phyloP scores from a whole-genome alignment of 495 filamentous ascomycete genomes.

The Talaromyces wortmannii region DNA sequence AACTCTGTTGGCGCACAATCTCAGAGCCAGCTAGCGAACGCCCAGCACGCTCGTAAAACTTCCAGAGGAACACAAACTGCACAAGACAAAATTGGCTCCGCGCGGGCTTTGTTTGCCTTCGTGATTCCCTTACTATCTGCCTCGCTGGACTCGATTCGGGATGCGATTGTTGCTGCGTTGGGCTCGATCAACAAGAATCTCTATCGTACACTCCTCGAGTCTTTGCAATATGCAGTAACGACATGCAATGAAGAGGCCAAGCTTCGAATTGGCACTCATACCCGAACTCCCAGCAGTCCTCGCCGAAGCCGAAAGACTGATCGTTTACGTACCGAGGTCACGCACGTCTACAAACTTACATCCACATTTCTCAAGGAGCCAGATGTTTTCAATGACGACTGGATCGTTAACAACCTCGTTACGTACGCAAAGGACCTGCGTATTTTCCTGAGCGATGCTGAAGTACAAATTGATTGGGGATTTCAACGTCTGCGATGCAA shows the following conservation, averaged over 20 bases:
- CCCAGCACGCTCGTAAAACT: constrained; percentile 77
- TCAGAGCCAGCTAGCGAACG: constrained; percentile 47
- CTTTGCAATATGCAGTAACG: constrained; percentile 74
- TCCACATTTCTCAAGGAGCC: constrained; percentile 80
- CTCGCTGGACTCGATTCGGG: constrained; percentile 67
- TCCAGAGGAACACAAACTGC: constrained; percentile 66
- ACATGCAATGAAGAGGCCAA: constrained; percentile 85
- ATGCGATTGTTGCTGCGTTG: constrained; percentile 86
- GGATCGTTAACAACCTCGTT: constrained; percentile 84
- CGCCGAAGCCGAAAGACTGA: constrained; percentile 75
- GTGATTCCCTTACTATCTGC: constrained; percentile 81
- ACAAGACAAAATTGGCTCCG: constrained; percentile 80
- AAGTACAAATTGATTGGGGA: constrained; percentile 94
- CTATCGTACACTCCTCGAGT: constrained; percentile 88
- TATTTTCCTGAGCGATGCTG: constrained; percentile 85
- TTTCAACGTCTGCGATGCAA: constrained; percentile 88
- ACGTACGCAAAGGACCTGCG: constrained; percentile 88
- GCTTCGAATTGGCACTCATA: constrained; percentile 66
- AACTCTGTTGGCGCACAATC: constrained; percentile 71
- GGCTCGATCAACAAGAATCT: constrained; percentile 93
- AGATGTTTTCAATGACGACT: constrained; percentile 81
- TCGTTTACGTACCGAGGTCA: constrained; percentile 84
- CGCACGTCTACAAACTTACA: constrained; percentile 89
- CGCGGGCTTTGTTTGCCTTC: constrained; percentile 79
- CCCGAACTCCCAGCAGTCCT: constrained; percentile 68